Conservation (phyloP, 2,329 filamentous ascomycete genomes). For the Colletotrichum sp. region DNA sequence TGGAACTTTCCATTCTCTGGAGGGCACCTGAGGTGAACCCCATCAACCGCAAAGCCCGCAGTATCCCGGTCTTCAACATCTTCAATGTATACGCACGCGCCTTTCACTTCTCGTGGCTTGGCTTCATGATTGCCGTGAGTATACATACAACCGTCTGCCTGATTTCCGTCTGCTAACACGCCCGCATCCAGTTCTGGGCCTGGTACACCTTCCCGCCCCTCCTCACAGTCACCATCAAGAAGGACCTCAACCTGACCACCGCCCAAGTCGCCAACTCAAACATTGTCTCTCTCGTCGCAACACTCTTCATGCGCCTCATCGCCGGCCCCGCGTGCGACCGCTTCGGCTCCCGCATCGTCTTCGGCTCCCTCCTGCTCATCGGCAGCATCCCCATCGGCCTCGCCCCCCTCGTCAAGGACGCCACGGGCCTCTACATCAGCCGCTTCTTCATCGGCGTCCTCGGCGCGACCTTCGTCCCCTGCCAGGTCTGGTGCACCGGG, state of each 20-base stretch:
- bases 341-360: constrained; percentile 81
- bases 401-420: constrained; percentile 73
- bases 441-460: constrained; percentile 85
- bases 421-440: constrained; percentile 70
- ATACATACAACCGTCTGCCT: no score
- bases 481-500: constrained; percentile 90
- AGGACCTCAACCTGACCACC: constrained; percentile 75
- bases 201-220: constrained; percentile 93
- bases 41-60: constrained; percentile 81
- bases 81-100: constrained; percentile 82
- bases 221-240: constrained; percentile 77
- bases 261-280: constrained; percentile 86
- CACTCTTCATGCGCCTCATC: constrained; percentile 76
- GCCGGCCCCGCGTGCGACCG: constrained; percentile 86
- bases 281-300: constrained; percentile 79
- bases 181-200: constrained; percentile 67
- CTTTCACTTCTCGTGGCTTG: constrained; percentile 89
- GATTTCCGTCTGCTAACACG: constrained; percentile 28
- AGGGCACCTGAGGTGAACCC: constrained; percentile 78
- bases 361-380: constrained; percentile 76
- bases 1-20: constrained; percentile 47
- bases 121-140: constrained; percentile 79
- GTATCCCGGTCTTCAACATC: constrained; percentile 80
- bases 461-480: constrained; percentile 80
- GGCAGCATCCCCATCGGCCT: constrained; percentile 84